Evolutionary conservation across 192 early-diverging fungal genomes (phyloP), one percentile per base, ranked within the genome.

Genomic region (Coemansia sp.): DNA sequence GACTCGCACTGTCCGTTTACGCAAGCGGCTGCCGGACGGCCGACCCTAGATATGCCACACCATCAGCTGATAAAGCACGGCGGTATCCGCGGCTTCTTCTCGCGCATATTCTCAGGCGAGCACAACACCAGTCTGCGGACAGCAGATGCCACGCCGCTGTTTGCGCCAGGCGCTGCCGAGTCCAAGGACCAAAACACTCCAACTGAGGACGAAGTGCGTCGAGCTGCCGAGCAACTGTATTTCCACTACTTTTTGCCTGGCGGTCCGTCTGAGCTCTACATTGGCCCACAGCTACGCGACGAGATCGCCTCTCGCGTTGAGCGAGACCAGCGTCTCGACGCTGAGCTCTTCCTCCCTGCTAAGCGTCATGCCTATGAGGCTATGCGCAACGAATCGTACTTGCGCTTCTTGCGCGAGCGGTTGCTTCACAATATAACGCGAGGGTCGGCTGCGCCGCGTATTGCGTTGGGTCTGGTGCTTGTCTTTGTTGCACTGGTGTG

Each of bases 291-390:
- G 66, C 68, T 84, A 72, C 82, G 82, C 62, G 75, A 76, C 31
- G 75, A 79, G 63, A 68, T 84, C 11, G 52, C 74, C 8, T 20
- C 64, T 55, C 69, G 82, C 9, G 62, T 84, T 29, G 82, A 84
- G 44, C 67, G 67, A 5, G 77, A 84, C 46, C 41, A 65, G 46
- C 68, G 78, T 20, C 57, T 80, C 10, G 82, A 84, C 44, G 55
- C 82, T 0, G 73, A 73, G 34, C 69, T 84, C 53, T 84, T 84
- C 63, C 71, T 71, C 3, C 71, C 78, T 4, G 82, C 64, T 69
- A 84, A 84, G 75, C 78, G 82, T 2, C 82, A 84, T 38, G 82
- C 69, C 8, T 84, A 80, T 75, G 74, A 80, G 74, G 75, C 74
- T 8, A 79, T 84, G 77, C 78, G 74, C 39, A 66, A 79, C 72